These are phyloP conservation scores for Sphagnum contortum DNA, from an alignment of 225 moss, liverwort and hornwort genomes.

Conservation along the genomic window DNA sequence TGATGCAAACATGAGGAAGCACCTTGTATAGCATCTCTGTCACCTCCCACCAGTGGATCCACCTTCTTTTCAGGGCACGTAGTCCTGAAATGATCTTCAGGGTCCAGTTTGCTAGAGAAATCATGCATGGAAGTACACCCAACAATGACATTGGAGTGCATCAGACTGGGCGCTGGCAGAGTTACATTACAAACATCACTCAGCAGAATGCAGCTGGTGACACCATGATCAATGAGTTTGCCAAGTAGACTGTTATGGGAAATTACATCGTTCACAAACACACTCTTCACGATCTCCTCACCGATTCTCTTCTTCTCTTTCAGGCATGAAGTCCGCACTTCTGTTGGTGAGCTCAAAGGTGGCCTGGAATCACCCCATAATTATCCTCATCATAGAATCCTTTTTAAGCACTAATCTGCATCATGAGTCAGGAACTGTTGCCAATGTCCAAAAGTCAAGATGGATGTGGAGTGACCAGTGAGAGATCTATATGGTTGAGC, in stretches of 20 bases:
- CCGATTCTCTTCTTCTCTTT: constrained; percentile 71
- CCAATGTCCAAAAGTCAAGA: not conserved
- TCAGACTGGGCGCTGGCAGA: constrained; percentile 2
- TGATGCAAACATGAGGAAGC: no score
- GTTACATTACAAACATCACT: constrained; percentile 21
- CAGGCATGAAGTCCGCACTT: constrained; percentile 58
- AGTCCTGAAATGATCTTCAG: no score
- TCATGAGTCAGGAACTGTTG: no score
- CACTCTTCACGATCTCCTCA: constrained; percentile 76
- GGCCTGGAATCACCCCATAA: constrained; percentile 24
- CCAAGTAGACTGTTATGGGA: constrained; percentile 71
- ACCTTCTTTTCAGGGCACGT: no score
- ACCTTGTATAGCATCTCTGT: no score
- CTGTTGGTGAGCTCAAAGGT: constrained; percentile 23
- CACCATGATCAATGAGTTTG: constrained; percentile 59
- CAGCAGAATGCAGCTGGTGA: constrained; percentile 55
- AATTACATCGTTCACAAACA: constrained; percentile 61
- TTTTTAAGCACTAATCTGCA: not conserved
- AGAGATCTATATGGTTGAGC: no score
- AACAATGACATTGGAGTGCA: no score
- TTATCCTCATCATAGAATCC: not conserved
- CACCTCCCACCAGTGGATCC: no score
- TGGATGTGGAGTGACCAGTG: not conserved
- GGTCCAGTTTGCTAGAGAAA: no score
- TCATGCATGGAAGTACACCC: no score